A percentile compares a stretch with the other conserved stretches of the same genome.
phyloP scores from a whole-genome alignment of 805 yeast species.

The Metschnikowia picachoensis region DNA sequence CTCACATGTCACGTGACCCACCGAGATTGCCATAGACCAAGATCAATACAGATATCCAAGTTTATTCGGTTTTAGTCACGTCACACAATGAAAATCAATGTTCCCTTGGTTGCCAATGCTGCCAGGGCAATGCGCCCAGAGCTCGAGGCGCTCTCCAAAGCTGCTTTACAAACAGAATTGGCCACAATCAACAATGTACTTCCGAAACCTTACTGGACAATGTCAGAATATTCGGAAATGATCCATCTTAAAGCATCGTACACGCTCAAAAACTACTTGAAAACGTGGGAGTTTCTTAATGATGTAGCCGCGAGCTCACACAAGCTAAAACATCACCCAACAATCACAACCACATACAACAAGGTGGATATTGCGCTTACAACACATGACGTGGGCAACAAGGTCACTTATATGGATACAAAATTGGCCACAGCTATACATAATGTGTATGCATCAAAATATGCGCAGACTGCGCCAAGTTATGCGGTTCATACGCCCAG shows the following conservation, averaged over 20 bases:
- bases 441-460: constrained; percentile 6
- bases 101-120: constrained; percentile 4
- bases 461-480: constrained; percentile 6
- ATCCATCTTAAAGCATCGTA: constrained; percentile 32
- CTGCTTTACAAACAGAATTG: constrained; percentile 15
- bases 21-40: not conserved
- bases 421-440: constrained; percentile 46
- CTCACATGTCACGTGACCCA: not conserved
- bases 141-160: constrained; percentile 7
- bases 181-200: constrained; percentile 53
- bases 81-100: constrained; percentile 3
- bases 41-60: too few species aligned
- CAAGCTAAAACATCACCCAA: constrained; percentile 65
- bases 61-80: too few species aligned
- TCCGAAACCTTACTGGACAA: constrained; percentile 12
- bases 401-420: constrained; percentile 53
- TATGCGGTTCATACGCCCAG: not conserved
- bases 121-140: constrained; percentile 4
- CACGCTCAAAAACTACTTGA: constrained; percentile 49
- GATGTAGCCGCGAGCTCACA: constrained; percentile 57
- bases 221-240: not conserved
- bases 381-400: constrained; percentile 59
- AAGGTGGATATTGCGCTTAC: constrained; percentile 50
- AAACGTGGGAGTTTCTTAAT: constrained; percentile 65
- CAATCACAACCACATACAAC: constrained; percentile 60